phyloP scores from a whole-genome alignment of 352 stramenopile genomes.

The Globisporangium nodosum region DNA sequence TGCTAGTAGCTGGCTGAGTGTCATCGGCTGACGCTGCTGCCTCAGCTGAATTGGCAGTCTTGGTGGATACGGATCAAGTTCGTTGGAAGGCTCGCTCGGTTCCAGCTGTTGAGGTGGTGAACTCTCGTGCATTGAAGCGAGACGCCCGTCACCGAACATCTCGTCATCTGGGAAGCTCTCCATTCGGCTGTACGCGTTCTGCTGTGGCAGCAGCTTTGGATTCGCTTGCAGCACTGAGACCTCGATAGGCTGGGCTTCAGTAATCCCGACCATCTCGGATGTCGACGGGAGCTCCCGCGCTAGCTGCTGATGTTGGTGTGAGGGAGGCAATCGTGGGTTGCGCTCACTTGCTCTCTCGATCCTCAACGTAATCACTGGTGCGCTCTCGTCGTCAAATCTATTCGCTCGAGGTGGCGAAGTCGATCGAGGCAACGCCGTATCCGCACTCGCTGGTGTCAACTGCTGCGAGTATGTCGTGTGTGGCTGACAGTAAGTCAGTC shows the following conservation, averaged over 20 bases:
- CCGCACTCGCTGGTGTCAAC: background rate
- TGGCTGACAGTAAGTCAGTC: background rate
- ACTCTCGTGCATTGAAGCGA: background rate
- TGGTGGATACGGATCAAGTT: background rate
- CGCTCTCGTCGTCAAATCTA: background rate
- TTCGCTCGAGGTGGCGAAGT: background rate
- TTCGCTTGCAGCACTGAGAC: background rate
- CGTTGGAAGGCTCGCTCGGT: background rate
- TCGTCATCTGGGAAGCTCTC: background rate
- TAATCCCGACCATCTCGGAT: conserved; percentile 35
- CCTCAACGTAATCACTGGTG: conserved; percentile 5
- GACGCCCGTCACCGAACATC: background rate
- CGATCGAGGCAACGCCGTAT: background rate
- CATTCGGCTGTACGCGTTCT: background rate
- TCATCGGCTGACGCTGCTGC: conserved; percentile 2
- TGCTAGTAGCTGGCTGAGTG: conserved; percentile 11
- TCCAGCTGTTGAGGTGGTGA: background rate
- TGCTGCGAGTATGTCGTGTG: background rate
- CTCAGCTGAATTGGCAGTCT: background rate
- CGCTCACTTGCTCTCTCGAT: conserved; percentile 4
- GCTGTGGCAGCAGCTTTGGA: background rate
- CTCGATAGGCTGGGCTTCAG: background rate
- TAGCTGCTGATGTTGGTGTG: background rate
- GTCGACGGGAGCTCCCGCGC: conserved; percentile 30
- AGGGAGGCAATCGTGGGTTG: background rate